A percentile compares a stretch with the other conserved stretches of the same genome.
These are phyloP conservation scores for Penicillium turbatum DNA, from an alignment of 495 filamentous ascomycete genomes.

Conservation along the genomic window DNA sequence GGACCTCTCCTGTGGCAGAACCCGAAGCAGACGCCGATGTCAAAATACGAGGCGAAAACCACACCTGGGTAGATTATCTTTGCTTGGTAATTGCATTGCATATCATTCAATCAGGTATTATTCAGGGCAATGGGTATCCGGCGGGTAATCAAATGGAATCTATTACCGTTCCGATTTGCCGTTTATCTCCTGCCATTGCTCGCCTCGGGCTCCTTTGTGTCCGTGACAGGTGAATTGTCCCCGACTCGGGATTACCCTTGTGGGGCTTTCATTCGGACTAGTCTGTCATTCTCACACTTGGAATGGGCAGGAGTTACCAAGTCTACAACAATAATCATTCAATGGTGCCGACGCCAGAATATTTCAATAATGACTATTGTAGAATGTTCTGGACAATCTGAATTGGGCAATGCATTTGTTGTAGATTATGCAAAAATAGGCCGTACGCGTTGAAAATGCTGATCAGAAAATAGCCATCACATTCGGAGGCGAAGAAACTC, in stretches of 20 bases:
- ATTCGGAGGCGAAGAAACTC: conserved; percentile 47
- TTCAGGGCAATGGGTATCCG: not conserved
- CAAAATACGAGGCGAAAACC: conserved; percentile 8
- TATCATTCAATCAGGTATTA: not conserved
- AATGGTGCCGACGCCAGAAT: not conserved
- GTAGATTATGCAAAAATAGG: no score
- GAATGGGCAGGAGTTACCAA: no score
- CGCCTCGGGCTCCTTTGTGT: not conserved
- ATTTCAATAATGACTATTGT: not conserved
- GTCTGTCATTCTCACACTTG: no score
- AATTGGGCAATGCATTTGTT: no score
- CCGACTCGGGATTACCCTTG: not conserved
- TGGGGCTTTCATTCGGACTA: no score
- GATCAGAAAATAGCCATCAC: conserved; percentile 43
- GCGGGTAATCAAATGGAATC: not conserved
- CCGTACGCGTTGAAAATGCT: not conserved
- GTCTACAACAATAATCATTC: no score
- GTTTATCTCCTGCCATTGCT: not conserved
- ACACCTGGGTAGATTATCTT: not conserved
- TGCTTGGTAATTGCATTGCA: not conserved
- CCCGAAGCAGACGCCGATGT: not conserved
- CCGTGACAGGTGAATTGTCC: not conserved
- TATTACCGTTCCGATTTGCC: not conserved
- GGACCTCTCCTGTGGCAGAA: not conserved
- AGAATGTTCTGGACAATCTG: no score